Percentiles rank a stretch among this genome's conserved stretches.
Conservation (phyloP, 2,329 filamentous ascomycete genomes). For the Ceratocystis smalleyi region DNA sequence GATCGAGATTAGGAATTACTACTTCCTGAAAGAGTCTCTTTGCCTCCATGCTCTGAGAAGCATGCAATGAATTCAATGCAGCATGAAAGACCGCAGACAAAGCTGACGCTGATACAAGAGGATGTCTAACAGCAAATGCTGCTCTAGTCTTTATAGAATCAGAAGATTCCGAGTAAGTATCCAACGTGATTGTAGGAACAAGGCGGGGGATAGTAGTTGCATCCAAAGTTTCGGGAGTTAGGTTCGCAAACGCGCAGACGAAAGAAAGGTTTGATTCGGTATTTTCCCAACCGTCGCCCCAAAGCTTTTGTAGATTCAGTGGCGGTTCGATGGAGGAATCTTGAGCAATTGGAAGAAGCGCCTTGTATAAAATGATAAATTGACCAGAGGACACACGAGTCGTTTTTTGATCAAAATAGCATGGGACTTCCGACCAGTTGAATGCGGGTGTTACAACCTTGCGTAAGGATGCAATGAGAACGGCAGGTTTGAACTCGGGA, state of each 20-base stretch:
- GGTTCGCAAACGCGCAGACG: conserved; percentile 68
- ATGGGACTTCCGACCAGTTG: conserved; percentile 56
- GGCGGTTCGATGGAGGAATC: conserved; percentile 34
- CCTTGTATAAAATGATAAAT: conserved; percentile 67
- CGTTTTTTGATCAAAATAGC: conserved; percentile 64
- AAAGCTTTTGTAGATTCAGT: conserved; percentile 75
- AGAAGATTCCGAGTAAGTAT: conserved; percentile 37
- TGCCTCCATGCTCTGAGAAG: conserved; percentile 47
- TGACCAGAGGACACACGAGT: conserved; percentile 63
- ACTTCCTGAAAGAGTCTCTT: conserved; percentile 52
- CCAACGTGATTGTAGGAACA: conserved; percentile 55
- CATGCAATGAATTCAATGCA: conserved; percentile 44
- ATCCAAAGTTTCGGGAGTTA: conserved; percentile 61
- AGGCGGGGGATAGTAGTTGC: conserved; percentile 72
- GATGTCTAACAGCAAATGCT: conserved; percentile 57
- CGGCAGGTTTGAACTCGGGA: conserved; percentile 35
- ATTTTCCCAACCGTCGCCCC: conserved; percentile 81
- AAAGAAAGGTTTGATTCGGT: conserved; percentile 87
- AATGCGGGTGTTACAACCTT: conserved; percentile 48
- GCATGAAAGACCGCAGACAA: conserved; percentile 54
- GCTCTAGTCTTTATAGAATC: conserved; percentile 37
- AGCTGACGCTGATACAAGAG: conserved; percentile 76
- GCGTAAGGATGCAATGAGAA: conserved; percentile 47
- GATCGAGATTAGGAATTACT: conserved; percentile 57
- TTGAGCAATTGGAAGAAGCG: conserved; percentile 55